phyloP scores from a whole-genome alignment of 495 filamentous ascomycete species.

The Penicillium coffeae region DNA sequence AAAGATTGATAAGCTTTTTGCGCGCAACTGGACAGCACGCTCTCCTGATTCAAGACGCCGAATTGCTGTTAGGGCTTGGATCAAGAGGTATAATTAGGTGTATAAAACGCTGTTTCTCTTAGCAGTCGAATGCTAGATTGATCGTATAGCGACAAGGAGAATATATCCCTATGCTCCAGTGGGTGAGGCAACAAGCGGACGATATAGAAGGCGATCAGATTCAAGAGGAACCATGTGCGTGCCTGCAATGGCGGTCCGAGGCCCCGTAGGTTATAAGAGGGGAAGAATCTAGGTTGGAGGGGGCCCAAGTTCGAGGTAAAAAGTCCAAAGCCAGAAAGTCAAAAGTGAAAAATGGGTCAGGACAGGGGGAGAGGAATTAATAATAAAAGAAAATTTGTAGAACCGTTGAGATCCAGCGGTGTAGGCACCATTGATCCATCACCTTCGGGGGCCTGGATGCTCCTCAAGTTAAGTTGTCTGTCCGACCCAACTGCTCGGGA shows the following conservation, averaged over 20 bases:
- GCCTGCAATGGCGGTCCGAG: slow-evolving; percentile 16
- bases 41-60: no score
- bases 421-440: slow-evolving; percentile 22
- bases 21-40: neutral
- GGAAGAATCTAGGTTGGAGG: neutral
- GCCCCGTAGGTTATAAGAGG: slow-evolving; percentile 6
- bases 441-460: slow-evolving; percentile 8
- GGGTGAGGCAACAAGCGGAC: neutral
- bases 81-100: no score
- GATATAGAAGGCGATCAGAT: neutral
- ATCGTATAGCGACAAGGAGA: no score
- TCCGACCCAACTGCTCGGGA: slow-evolving; percentile 23
- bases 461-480: slow-evolving; percentile 20
- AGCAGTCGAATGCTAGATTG: no score
- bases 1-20: slow-evolving; percentile 1
- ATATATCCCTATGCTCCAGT: no score
- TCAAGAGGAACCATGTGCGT: slow-evolving; percentile 10
- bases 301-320: neutral
- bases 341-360: neutral
- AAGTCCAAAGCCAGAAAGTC: neutral
- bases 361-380: slow-evolving; percentile 2
- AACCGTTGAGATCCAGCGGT: slow-evolving; percentile 28
- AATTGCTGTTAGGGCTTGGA: no score
- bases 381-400: slow-evolving; percentile 11
- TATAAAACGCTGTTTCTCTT: no score